These are phyloP conservation scores for Pascua guehoae DNA, from an alignment of 1,284 basidiomycete species.

Conservation along the genomic window DNA sequence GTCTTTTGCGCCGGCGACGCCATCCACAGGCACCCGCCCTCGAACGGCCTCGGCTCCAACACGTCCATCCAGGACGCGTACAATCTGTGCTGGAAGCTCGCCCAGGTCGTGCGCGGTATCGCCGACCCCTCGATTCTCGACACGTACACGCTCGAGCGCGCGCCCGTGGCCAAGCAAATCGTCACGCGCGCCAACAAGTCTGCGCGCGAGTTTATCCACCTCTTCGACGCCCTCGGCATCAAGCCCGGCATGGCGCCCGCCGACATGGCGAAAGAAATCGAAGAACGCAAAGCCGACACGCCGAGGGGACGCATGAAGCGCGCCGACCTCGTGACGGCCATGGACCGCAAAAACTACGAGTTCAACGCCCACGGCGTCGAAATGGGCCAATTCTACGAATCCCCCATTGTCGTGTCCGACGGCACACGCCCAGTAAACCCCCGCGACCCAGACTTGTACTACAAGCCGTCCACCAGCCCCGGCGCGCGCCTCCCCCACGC, in stretches of 20 bases:
- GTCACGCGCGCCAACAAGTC: conserved; percentile 19
- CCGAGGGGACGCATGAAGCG: conserved; percentile 11
- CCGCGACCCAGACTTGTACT: conserved; percentile 15
- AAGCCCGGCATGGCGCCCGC: conserved; percentile 12
- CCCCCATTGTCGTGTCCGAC: conserved; percentile 5
- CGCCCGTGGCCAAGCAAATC: conserved; percentile 17
- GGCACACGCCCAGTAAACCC: conserved; percentile 8
- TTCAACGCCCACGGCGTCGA: conserved; percentile 19
- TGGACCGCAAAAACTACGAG: conserved; percentile 18
- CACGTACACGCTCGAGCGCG: conserved; percentile 10
- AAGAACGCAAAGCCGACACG: conserved; percentile 17
- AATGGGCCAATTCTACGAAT: conserved; percentile 18
- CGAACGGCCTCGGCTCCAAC: conserved; percentile 16
- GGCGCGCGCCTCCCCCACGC: conserved; percentile 15
- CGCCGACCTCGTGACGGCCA: conserved; percentile 12
- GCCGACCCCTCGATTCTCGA: conserved; percentile 14
- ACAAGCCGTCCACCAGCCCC: conserved; percentile 6
- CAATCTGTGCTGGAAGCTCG: conserved; percentile 19
- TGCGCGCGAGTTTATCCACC: conserved; percentile 14
- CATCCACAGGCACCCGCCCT: conserved; percentile 18
- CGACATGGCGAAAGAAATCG: conserved; percentile 17
- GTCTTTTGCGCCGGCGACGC: conserved; percentile 18
- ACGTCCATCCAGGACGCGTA: conserved; percentile 20
- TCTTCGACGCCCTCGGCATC: conserved; percentile 17
- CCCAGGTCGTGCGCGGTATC: conserved; percentile 6